Conservation (phyloP, 305 asterid genomes). For the Solanum hybrid region DNA sequence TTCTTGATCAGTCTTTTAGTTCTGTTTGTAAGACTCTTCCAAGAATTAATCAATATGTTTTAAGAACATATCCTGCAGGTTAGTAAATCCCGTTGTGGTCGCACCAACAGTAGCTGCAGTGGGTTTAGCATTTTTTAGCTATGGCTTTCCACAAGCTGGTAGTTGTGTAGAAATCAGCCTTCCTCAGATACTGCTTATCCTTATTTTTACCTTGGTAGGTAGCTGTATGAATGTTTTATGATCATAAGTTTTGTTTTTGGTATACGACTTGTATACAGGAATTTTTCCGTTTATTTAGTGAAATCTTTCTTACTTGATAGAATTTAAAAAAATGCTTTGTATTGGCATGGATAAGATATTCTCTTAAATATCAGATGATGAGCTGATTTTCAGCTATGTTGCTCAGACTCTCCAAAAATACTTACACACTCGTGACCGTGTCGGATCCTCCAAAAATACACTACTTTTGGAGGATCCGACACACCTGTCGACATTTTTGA, state of each 20-base stretch:
- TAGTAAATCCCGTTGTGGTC: slow-evolving; percentile 88
- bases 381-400: neutral
- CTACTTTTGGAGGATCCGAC: neutral
- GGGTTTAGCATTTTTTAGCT: slow-evolving; percentile 90
- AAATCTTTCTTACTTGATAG: neutral
- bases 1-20: neutral
- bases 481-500: neutral
- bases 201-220: slow-evolving; percentile 86
- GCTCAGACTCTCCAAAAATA: neutral
- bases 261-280: neutral
- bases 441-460: neutral
- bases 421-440: neutral
- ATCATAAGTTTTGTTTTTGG: neutral
- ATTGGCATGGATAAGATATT: neutral
- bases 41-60: slow-evolving; percentile 3
- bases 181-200: slow-evolving; percentile 78
- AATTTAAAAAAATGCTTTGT: neutral
- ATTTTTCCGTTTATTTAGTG: neutral
- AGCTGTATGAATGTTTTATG: neutral
- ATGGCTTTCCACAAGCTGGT: slow-evolving; percentile 97
- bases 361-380: neutral
- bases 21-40: neutral
- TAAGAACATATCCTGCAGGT: slow-evolving; percentile 34
- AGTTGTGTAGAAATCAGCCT: slow-evolving; percentile 89
- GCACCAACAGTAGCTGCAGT: slow-evolving; percentile 86